phyloP scores from a whole-genome alignment of 1,284 basidiomycete species.

The Fomitopsis betulina region DNA sequence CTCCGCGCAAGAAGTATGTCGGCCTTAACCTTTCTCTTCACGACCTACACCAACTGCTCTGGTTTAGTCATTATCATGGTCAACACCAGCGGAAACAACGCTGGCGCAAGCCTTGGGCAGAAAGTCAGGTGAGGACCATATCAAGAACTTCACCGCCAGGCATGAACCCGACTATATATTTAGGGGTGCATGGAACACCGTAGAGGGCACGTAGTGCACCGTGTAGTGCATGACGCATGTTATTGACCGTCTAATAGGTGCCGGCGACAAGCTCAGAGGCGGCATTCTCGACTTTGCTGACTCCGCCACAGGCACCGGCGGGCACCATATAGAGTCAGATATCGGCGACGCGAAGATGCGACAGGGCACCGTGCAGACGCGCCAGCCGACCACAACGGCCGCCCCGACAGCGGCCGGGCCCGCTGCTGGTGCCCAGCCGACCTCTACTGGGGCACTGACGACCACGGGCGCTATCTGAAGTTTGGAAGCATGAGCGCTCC shows the following conservation, averaged over 20 bases:
- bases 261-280: conserved; percentile 23
- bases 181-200: conserved; percentile 7
- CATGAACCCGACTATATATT: background rate
- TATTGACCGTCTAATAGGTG: conserved; percentile 7
- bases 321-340: conserved; percentile 17
- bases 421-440: background rate
- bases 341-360: conserved; percentile 13
- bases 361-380: conserved; percentile 10
- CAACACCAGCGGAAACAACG: background rate
- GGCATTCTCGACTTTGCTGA: conserved; percentile 28
- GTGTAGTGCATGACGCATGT: too few species aligned
- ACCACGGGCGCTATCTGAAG: background rate
- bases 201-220: conserved; percentile 1
- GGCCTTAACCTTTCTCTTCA: background rate
- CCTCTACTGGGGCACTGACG: background rate
- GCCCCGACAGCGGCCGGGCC: background rate
- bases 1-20: background rate
- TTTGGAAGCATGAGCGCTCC: background rate
- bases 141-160: background rate
- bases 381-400: background rate
- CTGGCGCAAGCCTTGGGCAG: background rate
- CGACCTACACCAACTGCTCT: background rate
- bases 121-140: conserved; percentile 4
- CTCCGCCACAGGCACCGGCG: conserved; percentile 22
- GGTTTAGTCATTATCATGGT: conserved; percentile 8